Base-by-base conservation (phyloP, 371 early-diverging fungal species). In the Synchytrium microbalum region DNA sequence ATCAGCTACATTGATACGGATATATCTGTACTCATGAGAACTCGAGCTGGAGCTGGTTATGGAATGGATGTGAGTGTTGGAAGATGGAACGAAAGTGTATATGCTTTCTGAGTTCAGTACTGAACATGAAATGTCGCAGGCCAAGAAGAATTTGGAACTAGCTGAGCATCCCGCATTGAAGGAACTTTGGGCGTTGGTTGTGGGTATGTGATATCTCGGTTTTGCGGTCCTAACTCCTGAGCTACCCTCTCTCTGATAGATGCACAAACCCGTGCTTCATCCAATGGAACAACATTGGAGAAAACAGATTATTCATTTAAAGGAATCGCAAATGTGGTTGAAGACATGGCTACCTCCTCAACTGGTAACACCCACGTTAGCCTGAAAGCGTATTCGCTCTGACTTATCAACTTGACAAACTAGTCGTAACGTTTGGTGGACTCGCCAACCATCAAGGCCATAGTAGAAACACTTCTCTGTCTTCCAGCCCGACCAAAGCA, bases 101-200 rank as follows among this genome's bases (percentile, higher is more conserved):
- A 62, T 29, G 13, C 23, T n/a, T 5, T 59, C 8, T 28, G 31
- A 8, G 30, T 29, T 59, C 8, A 13, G 13, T 31, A n/a, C 26
- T 24, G 30, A 31, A 2, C 8, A 53, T 16, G 19, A 13, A 32
- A 8, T 23, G 3, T 27, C 54, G 23, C 14, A 62, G 70, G 32
- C 67, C 1, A 30, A 46, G 0, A 54, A 61, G n/a, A 67, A 70
- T 54, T 38, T 28, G 25, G 65, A 54, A 10, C 67, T 84, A 13
- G 63, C 79, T 0, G 59, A 60, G 30, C 59, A 73, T 32, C 81
- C 31, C 53, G 73, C 73, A 51, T 62, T 87, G 26, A 65, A 68
- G 32, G 84, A 85, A 28, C 72, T 91, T 58, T 92, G 92, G 92
- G 74, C 74, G 3, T 92, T 91, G 90, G 78, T 91, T 63, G 66